Conservation (phyloP, 2,329 filamentous ascomycete genomes). For the Microcyclospora pomicola region DNA sequence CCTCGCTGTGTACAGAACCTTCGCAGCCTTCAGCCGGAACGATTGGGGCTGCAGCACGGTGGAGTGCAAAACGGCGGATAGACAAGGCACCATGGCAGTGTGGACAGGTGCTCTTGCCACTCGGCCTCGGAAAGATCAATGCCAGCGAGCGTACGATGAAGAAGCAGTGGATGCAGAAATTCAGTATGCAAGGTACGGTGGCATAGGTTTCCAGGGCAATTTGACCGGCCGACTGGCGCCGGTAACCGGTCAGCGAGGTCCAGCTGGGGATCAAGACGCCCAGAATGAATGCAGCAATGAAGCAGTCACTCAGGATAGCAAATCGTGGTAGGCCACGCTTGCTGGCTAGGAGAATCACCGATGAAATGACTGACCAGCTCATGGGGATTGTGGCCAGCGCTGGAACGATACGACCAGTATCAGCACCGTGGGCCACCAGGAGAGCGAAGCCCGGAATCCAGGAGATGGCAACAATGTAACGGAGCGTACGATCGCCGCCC, state of each 20-base stretch:
- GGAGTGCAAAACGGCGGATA: not conserved
- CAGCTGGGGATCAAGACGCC: conserved; percentile 8
- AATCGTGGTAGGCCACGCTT: not conserved
- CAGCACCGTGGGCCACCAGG: conserved; percentile 9
- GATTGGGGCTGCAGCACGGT: not conserved
- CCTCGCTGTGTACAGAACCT: conserved; percentile 1
- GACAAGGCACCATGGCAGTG: conserved; percentile 7
- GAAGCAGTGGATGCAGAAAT: no score
- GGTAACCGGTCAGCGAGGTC: not conserved
- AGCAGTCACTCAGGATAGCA: conserved; percentile 4
- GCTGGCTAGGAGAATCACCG: conserved; percentile 4
- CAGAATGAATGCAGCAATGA: conserved; percentile 6
- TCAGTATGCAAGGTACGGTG: no score
- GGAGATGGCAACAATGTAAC: conserved; percentile 5
- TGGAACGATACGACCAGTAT: conserved; percentile 1
- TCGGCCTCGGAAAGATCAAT: not conserved
- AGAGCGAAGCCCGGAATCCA: conserved; percentile 9
- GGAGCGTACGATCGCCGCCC: conserved; percentile 5
- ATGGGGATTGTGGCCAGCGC: conserved; percentile 10
- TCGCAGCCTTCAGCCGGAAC: no score
- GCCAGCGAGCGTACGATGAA: no score
- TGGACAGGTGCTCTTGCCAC: conserved; percentile 4
- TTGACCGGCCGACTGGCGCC: no score
- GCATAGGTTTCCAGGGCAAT: no score
- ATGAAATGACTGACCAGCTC: conserved; percentile 5